Percentiles rank a stretch among this genome's conserved stretches.
Evolutionary conservation across 2,329 filamentous ascomycete species (phyloP).

Genomic region (Septoria petroselini): DNA sequence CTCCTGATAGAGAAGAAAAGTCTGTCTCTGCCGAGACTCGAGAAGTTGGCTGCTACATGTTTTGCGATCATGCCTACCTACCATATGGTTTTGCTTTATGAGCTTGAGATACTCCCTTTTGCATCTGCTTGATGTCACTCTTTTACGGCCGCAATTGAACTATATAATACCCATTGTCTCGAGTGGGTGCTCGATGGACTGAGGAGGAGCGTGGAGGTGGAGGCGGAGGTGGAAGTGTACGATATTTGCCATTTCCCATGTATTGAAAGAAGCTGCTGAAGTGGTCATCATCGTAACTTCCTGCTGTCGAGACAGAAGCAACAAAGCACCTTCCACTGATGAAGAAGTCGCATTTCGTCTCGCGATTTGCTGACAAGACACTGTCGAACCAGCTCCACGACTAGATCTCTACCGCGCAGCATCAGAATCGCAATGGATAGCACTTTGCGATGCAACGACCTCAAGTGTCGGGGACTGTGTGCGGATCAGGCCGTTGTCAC

Average conservation of each 20-base stretch:
- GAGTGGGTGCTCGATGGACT: not conserved
- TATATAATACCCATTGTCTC: slow-evolving; percentile 1
- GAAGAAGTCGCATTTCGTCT: no score
- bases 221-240: slow-evolving; percentile 3
- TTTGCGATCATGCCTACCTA: not conserved
- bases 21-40: slow-evolving; percentile 10
- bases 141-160: slow-evolving; percentile 20
- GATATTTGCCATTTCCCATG: slow-evolving; percentile 10
- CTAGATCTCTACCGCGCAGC: not conserved
- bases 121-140: slow-evolving; percentile 21
- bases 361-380: not conserved
- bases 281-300: no score
- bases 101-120: slow-evolving; percentile 25
- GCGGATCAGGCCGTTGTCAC: slow-evolving; percentile 75
- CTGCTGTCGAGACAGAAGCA: not conserved
- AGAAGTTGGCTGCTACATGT: slow-evolving; percentile 1
- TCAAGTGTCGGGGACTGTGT: slow-evolving; percentile 70
- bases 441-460: slow-evolving; percentile 71
- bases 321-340: no score
- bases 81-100: slow-evolving; percentile 11
- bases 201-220: not conserved
- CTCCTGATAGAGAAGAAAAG: slow-evolving; percentile 14
- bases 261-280: slow-evolving; percentile 2
- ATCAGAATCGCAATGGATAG: slow-evolving; percentile 63
- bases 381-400: not conserved